Evolutionary conservation across 495 filamentous ascomycete genomes (phyloP), one percentile per base, ranked within the genome.

Genomic region (Aspergillus sclerotiicarbonarius): DNA sequence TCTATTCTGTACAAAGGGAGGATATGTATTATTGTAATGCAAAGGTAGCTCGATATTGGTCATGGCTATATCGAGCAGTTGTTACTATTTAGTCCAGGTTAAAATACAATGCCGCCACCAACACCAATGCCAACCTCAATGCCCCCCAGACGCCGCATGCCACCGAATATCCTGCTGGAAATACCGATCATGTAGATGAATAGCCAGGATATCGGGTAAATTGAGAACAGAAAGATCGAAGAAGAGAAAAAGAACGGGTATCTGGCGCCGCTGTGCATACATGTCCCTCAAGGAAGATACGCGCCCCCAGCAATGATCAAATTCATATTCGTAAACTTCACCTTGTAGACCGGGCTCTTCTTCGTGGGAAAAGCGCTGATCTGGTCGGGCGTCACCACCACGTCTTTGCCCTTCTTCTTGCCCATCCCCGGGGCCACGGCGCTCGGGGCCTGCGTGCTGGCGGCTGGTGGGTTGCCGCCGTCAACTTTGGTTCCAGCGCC

Each of bases 331-430:
- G 94, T 97, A 68, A 96, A 96, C 67, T 86, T 83, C 47, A 96
- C 93, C 78, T 92, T 96, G 70, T 94, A 88, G 7, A 98, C 90
- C 3, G 94, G 91, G 20, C 88, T 91, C 77, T 94, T 96, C 83
- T 98, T 98, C 16, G 94, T 97, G 0, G 90, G 87, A 65, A 96
- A 97, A 4, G 89, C 91, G 60, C 84, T 87, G 72, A 98, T 91
- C 74, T 98, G 93, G 66, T 98, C 94, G 0, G 91, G 84, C 2
- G 90, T 94, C 29, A 96, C 88, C 58, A 90, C 87, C 6, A 91
- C 87, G 58, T 96, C 93, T 73, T 96, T 96, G 50, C 85, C 85
- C 70, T 90, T 92, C 78, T 90, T 92, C 80, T 92, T 90, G 16
- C 83, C 77, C 18, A 82, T 76, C 4, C 72, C 79, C 18, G 79